A percentile compares a stretch with the other conserved stretches of the same genome.
Evolutionary conservation across 2,329 filamentous ascomycete genomes (phyloP).

Genomic region (Aspergillus sp.): DNA sequence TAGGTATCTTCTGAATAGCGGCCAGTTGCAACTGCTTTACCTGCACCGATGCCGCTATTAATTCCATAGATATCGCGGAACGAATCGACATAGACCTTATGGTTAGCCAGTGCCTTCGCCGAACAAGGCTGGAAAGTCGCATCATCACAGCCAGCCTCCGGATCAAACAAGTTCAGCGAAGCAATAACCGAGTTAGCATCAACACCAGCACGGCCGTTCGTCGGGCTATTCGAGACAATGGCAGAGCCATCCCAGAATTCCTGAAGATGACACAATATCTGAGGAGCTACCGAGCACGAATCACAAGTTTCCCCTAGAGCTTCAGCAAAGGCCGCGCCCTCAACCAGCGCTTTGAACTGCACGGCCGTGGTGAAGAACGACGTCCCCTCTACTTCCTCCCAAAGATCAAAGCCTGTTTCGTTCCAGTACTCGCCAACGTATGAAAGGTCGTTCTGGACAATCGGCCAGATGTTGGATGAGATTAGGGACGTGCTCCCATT

Average conservation of each 20-base stretch:
- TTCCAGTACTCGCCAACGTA: constrained; percentile 59
- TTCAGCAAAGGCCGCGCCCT: constrained; percentile 63
- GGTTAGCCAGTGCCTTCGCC: constrained; percentile 65
- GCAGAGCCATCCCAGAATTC: constrained; percentile 68
- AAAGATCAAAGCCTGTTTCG: constrained; percentile 66
- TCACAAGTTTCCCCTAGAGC: constrained; percentile 59
- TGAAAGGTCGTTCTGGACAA: constrained; percentile 70
- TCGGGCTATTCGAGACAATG: constrained; percentile 62
- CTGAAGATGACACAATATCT: constrained; percentile 70
- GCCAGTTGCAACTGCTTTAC: background rate
- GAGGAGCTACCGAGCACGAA: constrained; percentile 63
- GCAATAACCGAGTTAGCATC: constrained; percentile 66
- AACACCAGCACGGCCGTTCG: constrained; percentile 63
- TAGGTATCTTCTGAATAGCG: background rate
- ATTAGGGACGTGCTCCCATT: no score
- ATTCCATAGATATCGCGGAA: constrained; percentile 69
- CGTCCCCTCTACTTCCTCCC: constrained; percentile 74
- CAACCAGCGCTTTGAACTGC: constrained; percentile 61
- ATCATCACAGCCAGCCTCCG: constrained; percentile 26
- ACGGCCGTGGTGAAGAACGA: constrained; percentile 74
- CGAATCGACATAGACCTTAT: constrained; percentile 71
- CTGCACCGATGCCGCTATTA: constrained; percentile 25
- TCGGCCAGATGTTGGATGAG: constrained; percentile 55
- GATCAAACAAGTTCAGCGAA: constrained; percentile 39
- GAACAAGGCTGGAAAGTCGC: constrained; percentile 74